Conservation (phyloP, 345 rosid species). For the Passiflora organensis region DNA sequence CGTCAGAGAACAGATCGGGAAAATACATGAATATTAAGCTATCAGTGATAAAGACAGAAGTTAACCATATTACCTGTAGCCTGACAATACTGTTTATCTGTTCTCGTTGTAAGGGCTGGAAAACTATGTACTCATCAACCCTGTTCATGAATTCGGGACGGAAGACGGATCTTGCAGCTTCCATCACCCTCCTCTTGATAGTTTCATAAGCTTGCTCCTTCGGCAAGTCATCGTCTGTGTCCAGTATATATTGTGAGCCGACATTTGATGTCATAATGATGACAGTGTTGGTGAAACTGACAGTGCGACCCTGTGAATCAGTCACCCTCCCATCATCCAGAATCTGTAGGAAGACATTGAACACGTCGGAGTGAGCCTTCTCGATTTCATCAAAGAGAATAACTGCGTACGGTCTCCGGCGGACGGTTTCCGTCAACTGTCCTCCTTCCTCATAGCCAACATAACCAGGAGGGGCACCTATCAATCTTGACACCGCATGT, state of each 20-base stretch:
- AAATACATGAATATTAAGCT: too few relatives aligned
- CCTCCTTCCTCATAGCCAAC: constrained; percentile 99
- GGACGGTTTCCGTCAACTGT: constrained; percentile 84
- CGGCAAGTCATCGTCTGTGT: constrained; percentile 50
- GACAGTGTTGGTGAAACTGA: constrained; percentile 88
- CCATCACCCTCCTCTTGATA: constrained; percentile 78
- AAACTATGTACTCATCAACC: constrained; percentile 95
- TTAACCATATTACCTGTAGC: constrained; percentile 58
- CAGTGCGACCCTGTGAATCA: constrained; percentile 93
- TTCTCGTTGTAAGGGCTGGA: constrained; percentile 85
- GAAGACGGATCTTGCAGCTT: constrained; percentile 93
- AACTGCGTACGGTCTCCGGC: constrained; percentile 91
- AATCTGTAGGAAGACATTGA: constrained; percentile 93
- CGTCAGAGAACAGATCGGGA: background rate
- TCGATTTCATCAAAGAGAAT: constrained; percentile 98
- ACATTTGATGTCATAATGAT: constrained; percentile 95
- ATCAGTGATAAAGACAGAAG: background rate
- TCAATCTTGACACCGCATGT: constrained; percentile 93
- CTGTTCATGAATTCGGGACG: constrained; percentile 98
- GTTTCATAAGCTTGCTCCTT: constrained; percentile 66
- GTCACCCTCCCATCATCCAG: constrained; percentile 97
- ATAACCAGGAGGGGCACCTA: constrained; percentile 99
- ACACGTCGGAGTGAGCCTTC: constrained; percentile 92
- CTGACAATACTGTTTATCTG: constrained; percentile 81
- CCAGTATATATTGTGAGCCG: constrained; percentile 81